phyloP scores from a whole-genome alignment of 352 stramenopile genomes.

The Phytophthora sp. region DNA sequence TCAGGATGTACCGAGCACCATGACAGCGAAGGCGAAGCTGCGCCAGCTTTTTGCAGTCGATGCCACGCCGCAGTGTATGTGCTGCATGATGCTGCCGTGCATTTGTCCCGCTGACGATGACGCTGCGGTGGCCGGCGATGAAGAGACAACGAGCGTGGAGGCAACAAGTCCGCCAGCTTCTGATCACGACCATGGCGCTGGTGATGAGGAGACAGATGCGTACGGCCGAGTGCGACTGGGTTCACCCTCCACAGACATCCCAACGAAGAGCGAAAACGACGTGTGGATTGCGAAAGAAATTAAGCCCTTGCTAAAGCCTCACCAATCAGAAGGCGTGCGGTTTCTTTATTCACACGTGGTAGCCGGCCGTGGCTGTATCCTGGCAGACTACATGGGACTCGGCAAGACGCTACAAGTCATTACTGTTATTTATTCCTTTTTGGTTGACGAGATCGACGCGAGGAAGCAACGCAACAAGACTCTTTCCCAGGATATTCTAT shows the following conservation, averaged over 20 bases:
- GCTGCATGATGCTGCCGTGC: conserved; percentile 81
- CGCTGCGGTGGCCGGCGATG: conserved; percentile 19
- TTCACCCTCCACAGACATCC: background rate
- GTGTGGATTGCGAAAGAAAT: conserved; percentile 81
- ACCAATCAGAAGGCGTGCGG: conserved; percentile 74
- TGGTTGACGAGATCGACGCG: conserved; percentile 56
- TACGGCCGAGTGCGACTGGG: conserved; percentile 62
- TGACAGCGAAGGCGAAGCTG: conserved; percentile 40
- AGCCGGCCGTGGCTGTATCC: conserved; percentile 74
- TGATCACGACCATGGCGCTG: conserved; percentile 17
- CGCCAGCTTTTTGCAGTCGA: conserved; percentile 61
- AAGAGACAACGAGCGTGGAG: conserved; percentile 55
- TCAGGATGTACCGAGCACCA: background rate
- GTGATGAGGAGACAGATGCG: conserved; percentile 47
- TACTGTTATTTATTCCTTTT: conserved; percentile 82
- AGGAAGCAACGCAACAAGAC: conserved; percentile 8
- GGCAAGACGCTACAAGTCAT: conserved; percentile 91
- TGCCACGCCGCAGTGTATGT: conserved; percentile 63
- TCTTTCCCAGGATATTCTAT: no score
- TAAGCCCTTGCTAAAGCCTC: conserved; percentile 75
- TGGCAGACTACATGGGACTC: conserved; percentile 92
- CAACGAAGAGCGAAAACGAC: conserved; percentile 12
- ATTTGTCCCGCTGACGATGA: conserved; percentile 79
- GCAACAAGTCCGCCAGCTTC: conserved; percentile 41
- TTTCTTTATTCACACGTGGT: conserved; percentile 72